phyloP scores from a whole-genome alignment of 805 yeast genomes.

The Wickerhamiella nectarea region DNA sequence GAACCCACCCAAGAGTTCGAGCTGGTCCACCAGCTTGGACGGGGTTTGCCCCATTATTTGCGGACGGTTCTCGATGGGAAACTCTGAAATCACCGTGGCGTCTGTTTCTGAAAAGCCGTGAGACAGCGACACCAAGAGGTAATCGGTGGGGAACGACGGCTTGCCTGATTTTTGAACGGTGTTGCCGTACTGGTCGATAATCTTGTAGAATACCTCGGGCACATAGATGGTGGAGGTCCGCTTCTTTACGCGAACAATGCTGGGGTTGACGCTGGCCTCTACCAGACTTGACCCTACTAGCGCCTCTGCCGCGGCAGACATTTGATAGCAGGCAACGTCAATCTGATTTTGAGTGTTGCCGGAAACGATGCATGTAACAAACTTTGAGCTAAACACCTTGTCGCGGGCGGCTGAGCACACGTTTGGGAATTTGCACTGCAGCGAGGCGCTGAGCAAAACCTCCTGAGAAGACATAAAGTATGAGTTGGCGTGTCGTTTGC shows the following conservation, averaged over 20 bases:
- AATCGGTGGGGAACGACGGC: slow-evolving; percentile 90
- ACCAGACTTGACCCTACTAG: slow-evolving; percentile 75
- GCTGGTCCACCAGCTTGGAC: slow-evolving; percentile 36
- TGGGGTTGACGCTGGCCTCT: slow-evolving; percentile 80
- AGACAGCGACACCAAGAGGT: slow-evolving; percentile 67
- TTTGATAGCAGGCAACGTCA: slow-evolving; percentile 84
- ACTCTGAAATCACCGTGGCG: slow-evolving; percentile 22
- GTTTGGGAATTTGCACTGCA: slow-evolving; percentile 57
- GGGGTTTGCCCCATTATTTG: slow-evolving; percentile 65
- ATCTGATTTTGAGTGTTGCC: slow-evolving; percentile 86
- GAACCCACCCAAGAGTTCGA: slow-evolving; percentile 27
- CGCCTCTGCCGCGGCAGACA: slow-evolving; percentile 75
- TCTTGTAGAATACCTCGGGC: slow-evolving; percentile 82
- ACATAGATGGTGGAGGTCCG: slow-evolving; percentile 69
- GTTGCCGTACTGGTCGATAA: slow-evolving; percentile 73
- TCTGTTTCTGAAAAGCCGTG: slow-evolving; percentile 79
- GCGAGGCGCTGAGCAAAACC: slow-evolving; percentile 63
- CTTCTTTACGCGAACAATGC: slow-evolving; percentile 65
- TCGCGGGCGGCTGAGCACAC: slow-evolving; percentile 46
- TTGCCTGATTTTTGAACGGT: slow-evolving; percentile 80
- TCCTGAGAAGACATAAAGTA: slow-evolving; percentile 85
- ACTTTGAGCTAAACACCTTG: slow-evolving; percentile 75
- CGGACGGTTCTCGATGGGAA: slow-evolving; percentile 70
- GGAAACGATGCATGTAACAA: slow-evolving; percentile 81
- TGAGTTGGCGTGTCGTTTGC: slow-evolving; percentile 85